phyloP scores from a whole-genome alignment of 2,329 filamentous ascomycete genomes.

The Bertia moriformis region DNA sequence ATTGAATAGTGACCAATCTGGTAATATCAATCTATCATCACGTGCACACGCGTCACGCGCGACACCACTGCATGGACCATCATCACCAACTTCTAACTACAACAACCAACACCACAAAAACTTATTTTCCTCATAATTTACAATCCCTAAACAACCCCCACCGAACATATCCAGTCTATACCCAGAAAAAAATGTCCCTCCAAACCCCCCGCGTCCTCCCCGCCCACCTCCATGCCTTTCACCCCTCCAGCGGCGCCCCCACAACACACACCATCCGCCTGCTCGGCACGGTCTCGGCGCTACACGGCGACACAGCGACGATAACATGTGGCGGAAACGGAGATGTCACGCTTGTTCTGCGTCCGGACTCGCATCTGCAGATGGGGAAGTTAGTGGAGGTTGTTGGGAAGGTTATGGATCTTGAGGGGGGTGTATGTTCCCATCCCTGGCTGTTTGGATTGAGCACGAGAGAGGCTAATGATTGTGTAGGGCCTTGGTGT shows the following conservation, averaged over 20 bases:
- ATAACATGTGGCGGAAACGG: slow-evolving; percentile 36
- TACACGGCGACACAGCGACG: slow-evolving; percentile 41
- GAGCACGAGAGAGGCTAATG: too few species aligned
- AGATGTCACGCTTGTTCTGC: slow-evolving; percentile 37
- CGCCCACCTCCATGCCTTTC: slow-evolving; percentile 40
- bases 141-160: too few species aligned
- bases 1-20: too few species aligned
- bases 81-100: too few species aligned
- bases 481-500: not conserved
- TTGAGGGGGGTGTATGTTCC: not conserved
- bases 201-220: slow-evolving; percentile 46
- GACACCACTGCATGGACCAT: not conserved
- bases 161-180: too few species aligned
- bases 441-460: too few species aligned
- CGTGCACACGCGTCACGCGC: not conserved
- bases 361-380: slow-evolving; percentile 14
- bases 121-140: too few species aligned
- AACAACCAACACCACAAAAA: too few species aligned
- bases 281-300: slow-evolving; percentile 40
- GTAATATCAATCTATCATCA: too few species aligned
- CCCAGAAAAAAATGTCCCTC: slow-evolving; percentile 34
- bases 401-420: not conserved
- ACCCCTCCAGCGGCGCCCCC: slow-evolving; percentile 9
- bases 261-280: slow-evolving; percentile 34
- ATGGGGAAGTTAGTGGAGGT: slow-evolving; percentile 1